A percentile compares a stretch with the other conserved stretches of the same genome.
Evolutionary conservation across 306 rosid genomes (phyloP).

Genomic region (Gastrolobium villosum): DNA sequence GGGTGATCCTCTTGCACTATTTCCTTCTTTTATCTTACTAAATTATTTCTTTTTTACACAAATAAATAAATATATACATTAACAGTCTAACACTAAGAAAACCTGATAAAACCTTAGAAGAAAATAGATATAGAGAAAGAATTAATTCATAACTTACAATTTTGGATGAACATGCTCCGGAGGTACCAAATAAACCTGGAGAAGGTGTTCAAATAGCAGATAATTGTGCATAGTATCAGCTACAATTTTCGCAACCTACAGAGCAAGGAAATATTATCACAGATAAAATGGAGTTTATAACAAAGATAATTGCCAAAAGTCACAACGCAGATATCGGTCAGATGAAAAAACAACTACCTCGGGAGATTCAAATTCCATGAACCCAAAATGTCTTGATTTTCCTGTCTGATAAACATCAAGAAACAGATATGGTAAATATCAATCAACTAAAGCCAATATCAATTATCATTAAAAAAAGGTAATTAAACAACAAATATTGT

Average conservation of each 20-base stretch:
- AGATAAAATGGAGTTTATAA: conserved; percentile 20
- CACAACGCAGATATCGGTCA: background rate
- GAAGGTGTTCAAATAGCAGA: conserved; percentile 78
- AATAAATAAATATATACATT: background rate
- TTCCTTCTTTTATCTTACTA: background rate
- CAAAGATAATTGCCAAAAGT: conserved; percentile 2
- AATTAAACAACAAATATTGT: conserved; percentile 1
- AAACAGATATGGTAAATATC: background rate
- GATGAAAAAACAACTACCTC: conserved; percentile 60
- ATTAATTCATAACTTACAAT: conserved; percentile 63
- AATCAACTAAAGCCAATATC: conserved; percentile 14
- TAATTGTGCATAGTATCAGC: conserved; percentile 95
- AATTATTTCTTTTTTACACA: background rate
- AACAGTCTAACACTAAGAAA: background rate
- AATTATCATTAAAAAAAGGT: background rate
- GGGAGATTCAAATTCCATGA: conserved; percentile 82
- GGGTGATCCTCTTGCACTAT: background rate
- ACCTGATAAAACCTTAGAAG: conserved; percentile 11
- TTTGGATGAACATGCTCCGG: conserved; percentile 77
- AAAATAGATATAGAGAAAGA: background rate
- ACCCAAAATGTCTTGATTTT: conserved; percentile 85
- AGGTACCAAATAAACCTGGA: conserved; percentile 78
- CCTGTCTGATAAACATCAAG: conserved; percentile 65
- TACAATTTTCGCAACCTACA: conserved; percentile 89
- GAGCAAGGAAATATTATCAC: conserved; percentile 29